Evolutionary conservation across 1,284 basidiomycete genomes (phyloP).

Genomic region (Trichosporon ovoides): DNA sequence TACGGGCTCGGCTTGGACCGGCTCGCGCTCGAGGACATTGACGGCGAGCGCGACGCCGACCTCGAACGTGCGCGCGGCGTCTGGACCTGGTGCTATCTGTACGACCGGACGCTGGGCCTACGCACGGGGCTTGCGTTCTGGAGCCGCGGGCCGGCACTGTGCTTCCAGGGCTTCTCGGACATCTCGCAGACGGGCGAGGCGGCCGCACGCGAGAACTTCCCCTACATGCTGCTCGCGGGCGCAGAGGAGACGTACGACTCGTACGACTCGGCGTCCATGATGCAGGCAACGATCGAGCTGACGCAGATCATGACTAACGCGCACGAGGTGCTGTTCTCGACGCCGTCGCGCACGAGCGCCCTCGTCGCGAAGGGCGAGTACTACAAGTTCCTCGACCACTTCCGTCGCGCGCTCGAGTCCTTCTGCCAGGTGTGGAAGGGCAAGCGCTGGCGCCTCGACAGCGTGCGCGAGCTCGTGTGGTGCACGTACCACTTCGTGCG

Average conservation of each 20-base stretch:
- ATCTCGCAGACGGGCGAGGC: slow-evolving; percentile 43
- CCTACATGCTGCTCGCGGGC: slow-evolving; percentile 27
- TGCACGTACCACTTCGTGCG: slow-evolving; percentile 49
- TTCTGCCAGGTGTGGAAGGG: slow-evolving; percentile 37
- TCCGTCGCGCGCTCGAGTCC: slow-evolving; percentile 35
- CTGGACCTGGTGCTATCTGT: slow-evolving; percentile 52
- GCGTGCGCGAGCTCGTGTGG: slow-evolving; percentile 39
- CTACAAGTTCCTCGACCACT: slow-evolving; percentile 47
- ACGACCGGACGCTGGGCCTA: slow-evolving; percentile 48
- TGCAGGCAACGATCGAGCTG: slow-evolving; percentile 45
- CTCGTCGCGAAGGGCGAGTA: slow-evolving; percentile 49
- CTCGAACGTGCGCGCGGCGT: slow-evolving; percentile 47
- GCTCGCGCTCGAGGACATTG: slow-evolving; percentile 36
- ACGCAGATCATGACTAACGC: slow-evolving; percentile 51
- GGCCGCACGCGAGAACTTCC: slow-evolving; percentile 46
- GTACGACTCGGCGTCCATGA: slow-evolving; percentile 37
- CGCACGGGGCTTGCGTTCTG: slow-evolving; percentile 50
- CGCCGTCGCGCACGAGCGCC: slow-evolving; percentile 42
- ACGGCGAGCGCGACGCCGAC: slow-evolving; percentile 30
- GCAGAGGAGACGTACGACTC: slow-evolving; percentile 6
- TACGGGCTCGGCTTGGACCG: slow-evolving; percentile 46
- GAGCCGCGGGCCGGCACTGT: slow-evolving; percentile 47
- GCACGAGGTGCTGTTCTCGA: slow-evolving; percentile 50
- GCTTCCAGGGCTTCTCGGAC: slow-evolving; percentile 46
- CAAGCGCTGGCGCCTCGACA: slow-evolving; percentile 36